Conservation (phyloP, 371 early-diverging fungal genomes). For the Mucor racemosus region DNA sequence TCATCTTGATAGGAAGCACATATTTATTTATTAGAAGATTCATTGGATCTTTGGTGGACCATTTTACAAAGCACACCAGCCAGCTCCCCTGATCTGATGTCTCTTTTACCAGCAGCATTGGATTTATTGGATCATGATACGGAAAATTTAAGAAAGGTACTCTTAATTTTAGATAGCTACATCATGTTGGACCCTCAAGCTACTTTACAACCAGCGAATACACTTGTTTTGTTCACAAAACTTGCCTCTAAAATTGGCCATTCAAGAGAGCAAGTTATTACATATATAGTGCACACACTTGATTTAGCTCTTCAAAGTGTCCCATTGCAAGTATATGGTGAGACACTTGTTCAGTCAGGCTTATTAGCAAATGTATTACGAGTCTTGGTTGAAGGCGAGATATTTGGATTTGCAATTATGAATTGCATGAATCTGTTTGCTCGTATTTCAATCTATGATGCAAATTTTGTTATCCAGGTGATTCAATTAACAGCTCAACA, state of each 20-base stretch:
- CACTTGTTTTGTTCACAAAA: slow-evolving; percentile 52
- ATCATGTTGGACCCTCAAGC: slow-evolving; percentile 66
- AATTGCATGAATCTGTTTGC: slow-evolving; percentile 69
- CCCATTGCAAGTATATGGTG: slow-evolving; percentile 55
- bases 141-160: slow-evolving; percentile 72
- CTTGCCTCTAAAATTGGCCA: slow-evolving; percentile 62
- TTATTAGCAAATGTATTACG: slow-evolving; percentile 57
- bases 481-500: slow-evolving; percentile 54
- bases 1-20: slow-evolving; percentile 65
- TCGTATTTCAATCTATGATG: slow-evolving; percentile 66
- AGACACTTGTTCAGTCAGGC: slow-evolving; percentile 57
- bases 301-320: slow-evolving; percentile 63
- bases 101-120: slow-evolving; percentile 67
- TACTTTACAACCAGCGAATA: slow-evolving; percentile 50
- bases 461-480: slow-evolving; percentile 51
- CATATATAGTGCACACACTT: slow-evolving; percentile 62
- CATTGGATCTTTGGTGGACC: slow-evolving; percentile 85
- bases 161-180: slow-evolving; percentile 83
- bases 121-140: slow-evolving; percentile 75
- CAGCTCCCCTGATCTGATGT: slow-evolving; percentile 58
- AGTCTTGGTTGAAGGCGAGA: slow-evolving; percentile 58
- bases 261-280: slow-evolving; percentile 65
- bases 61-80: slow-evolving; percentile 69
- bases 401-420: slow-evolving; percentile 66
- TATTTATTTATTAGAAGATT: slow-evolving; percentile 87